These are phyloP conservation scores for Artomyces pyxidatus DNA, from an alignment of 768 basidiomycete genomes.

Conservation along the genomic window DNA sequence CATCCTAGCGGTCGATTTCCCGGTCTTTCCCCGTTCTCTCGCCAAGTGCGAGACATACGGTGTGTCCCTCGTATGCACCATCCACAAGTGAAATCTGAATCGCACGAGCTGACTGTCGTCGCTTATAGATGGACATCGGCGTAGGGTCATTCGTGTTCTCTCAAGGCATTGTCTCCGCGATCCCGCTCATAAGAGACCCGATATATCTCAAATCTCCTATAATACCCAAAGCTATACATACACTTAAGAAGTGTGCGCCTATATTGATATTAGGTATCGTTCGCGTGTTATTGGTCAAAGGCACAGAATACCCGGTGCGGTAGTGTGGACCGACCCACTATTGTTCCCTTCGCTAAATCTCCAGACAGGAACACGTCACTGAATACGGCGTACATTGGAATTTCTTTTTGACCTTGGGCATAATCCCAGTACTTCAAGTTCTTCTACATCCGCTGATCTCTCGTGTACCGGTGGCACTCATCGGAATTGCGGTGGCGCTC, in stretches of 20 bases:
- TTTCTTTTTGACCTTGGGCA: constrained; percentile 89
- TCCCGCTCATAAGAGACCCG: constrained; percentile 64
- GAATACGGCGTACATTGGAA: constrained; percentile 99
- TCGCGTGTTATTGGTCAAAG: constrained; percentile 82
- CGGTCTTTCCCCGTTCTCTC: constrained; percentile 77
- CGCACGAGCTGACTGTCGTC: background rate
- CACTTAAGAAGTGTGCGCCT: constrained; percentile 54
- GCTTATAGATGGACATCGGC: constrained; percentile 86
- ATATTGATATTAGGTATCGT: constrained; percentile 67
- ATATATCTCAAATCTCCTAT: constrained; percentile 41
- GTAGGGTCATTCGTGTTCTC: constrained; percentile 98
- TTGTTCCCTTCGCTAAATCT: background rate
- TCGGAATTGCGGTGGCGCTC: constrained; percentile 55
- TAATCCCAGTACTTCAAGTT: constrained; percentile 68
- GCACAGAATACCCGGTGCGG: constrained; percentile 85
- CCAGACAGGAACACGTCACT: constrained; percentile 76
- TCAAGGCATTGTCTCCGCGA: constrained; percentile 86
- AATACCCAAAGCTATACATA: constrained; percentile 39
- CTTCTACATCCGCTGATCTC: constrained; percentile 59
- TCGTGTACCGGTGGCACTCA: constrained; percentile 45
- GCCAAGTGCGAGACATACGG: constrained; percentile 95
- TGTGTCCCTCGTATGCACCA: constrained; percentile 70
- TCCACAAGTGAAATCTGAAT: background rate
- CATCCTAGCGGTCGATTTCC: constrained; percentile 95
- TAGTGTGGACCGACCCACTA: background rate